These are phyloP conservation scores for Setaria italica DNA, from an alignment of 202 grass and related monocot genomes.

Conservation along the genomic window DNA sequence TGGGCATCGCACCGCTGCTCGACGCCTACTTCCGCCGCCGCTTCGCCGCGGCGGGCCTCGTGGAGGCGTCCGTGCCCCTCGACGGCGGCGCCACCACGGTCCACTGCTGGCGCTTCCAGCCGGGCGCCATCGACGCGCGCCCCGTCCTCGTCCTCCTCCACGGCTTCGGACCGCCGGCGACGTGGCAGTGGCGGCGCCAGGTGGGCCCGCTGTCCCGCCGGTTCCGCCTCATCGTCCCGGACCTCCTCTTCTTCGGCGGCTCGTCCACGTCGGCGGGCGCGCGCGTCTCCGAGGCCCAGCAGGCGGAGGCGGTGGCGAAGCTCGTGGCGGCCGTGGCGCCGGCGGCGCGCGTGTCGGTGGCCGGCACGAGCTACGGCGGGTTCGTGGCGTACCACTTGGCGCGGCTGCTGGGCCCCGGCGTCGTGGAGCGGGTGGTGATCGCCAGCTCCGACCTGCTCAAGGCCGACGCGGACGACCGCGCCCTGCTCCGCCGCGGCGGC, in stretches of 20 bases:
- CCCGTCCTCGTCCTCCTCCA: constrained; percentile 80
- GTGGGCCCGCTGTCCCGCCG: constrained; percentile 56
- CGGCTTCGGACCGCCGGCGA: constrained; percentile 66
- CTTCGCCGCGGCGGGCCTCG: constrained; percentile 64
- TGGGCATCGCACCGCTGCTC: constrained; percentile 60
- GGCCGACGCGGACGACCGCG: constrained; percentile 66
- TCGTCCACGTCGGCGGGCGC: constrained; percentile 53
- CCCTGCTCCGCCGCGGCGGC: constrained; percentile 48
- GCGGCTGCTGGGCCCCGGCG: constrained; percentile 50
- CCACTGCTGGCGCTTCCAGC: constrained; percentile 66
- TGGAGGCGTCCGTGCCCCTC: constrained; percentile 45
- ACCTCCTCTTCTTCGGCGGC: constrained; percentile 90
- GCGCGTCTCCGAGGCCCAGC: constrained; percentile 61
- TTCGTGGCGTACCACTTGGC: constrained; percentile 88
- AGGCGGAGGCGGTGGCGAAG: constrained; percentile 61
- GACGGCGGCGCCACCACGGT: constrained; percentile 69
- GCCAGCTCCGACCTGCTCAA: constrained; percentile 91
- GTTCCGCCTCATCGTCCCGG: constrained; percentile 82
- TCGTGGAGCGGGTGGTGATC: constrained; percentile 65
- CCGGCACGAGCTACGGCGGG: constrained; percentile 85
- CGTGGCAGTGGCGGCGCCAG: constrained; percentile 82
- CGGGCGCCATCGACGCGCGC: background rate
- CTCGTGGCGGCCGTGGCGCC: constrained; percentile 50
- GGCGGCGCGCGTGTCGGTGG: constrained; percentile 43
- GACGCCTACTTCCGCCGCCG: constrained; percentile 56